Evolutionary conservation across 176 grass and related monocot genomes (phyloP).

Genomic region (Oryza officinalis): DNA sequence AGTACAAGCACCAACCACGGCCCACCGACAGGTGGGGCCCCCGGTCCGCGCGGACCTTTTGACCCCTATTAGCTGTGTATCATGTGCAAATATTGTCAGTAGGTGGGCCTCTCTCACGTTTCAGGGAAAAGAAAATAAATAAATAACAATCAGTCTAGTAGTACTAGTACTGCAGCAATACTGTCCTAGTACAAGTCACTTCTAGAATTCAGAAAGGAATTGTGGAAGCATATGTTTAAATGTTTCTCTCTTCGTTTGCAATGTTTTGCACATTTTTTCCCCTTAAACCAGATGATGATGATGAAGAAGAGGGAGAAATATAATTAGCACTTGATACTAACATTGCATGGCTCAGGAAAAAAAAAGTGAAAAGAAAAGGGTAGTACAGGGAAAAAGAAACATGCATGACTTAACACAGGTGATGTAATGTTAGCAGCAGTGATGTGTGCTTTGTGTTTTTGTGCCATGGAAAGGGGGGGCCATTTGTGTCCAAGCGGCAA

Average conservation of each 20-base stretch:
- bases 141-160: not conserved
- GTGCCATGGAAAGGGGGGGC: constrained; percentile 10
- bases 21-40: constrained; percentile 39
- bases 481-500: not conserved
- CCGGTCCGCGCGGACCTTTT: constrained; percentile 13
- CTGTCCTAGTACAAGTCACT: not conserved
- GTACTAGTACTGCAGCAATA: not conserved
- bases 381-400: no score
- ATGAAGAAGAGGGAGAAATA: no score
- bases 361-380: not conserved
- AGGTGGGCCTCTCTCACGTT: constrained; percentile 8
- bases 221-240: not conserved
- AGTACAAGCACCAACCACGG: constrained; percentile 18
- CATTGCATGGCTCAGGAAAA: not conserved
- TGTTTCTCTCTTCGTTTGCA: not conserved
- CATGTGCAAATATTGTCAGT: constrained; percentile 30
- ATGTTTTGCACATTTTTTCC: not conserved
- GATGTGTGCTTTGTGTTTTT: not conserved
- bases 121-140: not conserved
- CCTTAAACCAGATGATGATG: not conserved
- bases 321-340: not conserved
- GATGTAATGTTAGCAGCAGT: not conserved
- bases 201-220: not conserved
- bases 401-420: not conserved
- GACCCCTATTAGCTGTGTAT: constrained; percentile 41